A percentile compares a stretch with the other conserved stretches of the same genome.
These are phyloP conservation scores for Didymella pomorum DNA, from an alignment of 2,329 filamentous ascomycete genomes.

Conservation along the genomic window DNA sequence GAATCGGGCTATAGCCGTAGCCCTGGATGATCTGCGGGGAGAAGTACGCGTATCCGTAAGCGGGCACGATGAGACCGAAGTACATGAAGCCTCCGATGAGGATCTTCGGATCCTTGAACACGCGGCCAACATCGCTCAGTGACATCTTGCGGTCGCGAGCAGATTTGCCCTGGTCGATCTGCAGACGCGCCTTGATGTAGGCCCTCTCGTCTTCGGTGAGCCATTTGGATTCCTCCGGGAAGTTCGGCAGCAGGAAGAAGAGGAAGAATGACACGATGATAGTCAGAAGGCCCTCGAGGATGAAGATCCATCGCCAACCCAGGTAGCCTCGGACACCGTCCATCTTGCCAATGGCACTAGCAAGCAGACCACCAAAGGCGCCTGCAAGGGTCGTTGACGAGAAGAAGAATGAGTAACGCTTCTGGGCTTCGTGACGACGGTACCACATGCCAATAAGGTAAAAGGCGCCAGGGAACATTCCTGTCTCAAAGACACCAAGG, in stretches of 20 bases:
- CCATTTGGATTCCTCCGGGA: conserved; percentile 61
- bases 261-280: conserved; percentile 55
- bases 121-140: conserved; percentile 52
- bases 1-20: conserved; percentile 61
- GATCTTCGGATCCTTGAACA: conserved; percentile 61
- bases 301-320: conserved; percentile 70
- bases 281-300: conserved; percentile 66
- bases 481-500: conserved; percentile 68
- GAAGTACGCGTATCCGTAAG: conserved; percentile 59
- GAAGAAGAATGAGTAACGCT: conserved; percentile 94
- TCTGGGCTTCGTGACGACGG: conserved; percentile 83
- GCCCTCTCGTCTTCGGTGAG: conserved; percentile 55
- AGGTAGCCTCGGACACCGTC: conserved; percentile 70
- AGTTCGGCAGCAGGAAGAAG: conserved; percentile 59
- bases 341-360: conserved; percentile 90
- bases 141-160: conserved; percentile 56
- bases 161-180: conserved; percentile 57
- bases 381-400: conserved; percentile 79
- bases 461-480: conserved; percentile 65
- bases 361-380: conserved; percentile 86
- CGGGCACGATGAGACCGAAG: conserved; percentile 54
- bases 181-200: conserved; percentile 57
- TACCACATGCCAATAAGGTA: conserved; percentile 92
- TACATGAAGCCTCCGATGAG: conserved; percentile 62
- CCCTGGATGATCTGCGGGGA: conserved; percentile 57